phyloP scores from a whole-genome alignment of 106 monocot genomes.

The Ottelia alismoides region DNA sequence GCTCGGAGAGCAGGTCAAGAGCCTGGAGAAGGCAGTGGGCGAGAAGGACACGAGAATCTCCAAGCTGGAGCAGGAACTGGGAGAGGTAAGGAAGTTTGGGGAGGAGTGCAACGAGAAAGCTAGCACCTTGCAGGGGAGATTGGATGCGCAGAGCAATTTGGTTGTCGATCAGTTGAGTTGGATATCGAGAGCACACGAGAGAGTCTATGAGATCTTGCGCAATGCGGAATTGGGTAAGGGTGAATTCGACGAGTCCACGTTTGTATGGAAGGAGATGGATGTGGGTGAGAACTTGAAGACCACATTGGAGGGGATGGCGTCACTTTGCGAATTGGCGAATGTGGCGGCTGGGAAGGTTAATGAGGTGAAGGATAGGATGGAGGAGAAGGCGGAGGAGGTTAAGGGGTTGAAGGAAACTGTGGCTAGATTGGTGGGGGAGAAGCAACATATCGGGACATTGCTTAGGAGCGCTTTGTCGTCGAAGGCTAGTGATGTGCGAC shows the following conservation, averaged over 20 bases:
- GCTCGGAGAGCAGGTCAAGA: too few relatives aligned
- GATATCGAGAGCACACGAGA: slow-evolving; percentile 41
- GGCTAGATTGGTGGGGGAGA: slow-evolving; percentile 48
- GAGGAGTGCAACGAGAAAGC: too few relatives aligned
- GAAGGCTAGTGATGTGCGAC: slow-evolving; percentile 49
- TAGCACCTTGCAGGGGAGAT: too few relatives aligned
- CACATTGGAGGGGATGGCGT: slow-evolving; percentile 36
- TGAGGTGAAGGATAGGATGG: slow-evolving; percentile 24
- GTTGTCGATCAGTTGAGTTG: slow-evolving; percentile 65
- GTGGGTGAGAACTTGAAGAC: slow-evolving; percentile 45
- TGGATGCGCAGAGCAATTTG: too few relatives aligned
- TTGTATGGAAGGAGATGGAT: slow-evolving; percentile 71
- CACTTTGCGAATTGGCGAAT: slow-evolving; percentile 46
- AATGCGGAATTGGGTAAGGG: slow-evolving; percentile 14
- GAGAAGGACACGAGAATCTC: too few relatives aligned
- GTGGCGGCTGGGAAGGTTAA: slow-evolving; percentile 50
- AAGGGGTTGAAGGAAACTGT: slow-evolving; percentile 35
- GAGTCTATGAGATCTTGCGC: slow-evolving; percentile 32
- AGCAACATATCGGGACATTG: slow-evolving; percentile 76
- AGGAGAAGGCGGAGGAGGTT: slow-evolving; percentile 27
- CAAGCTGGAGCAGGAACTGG: too few relatives aligned
- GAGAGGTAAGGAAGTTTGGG: too few relatives aligned
- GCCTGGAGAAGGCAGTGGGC: too few relatives aligned
- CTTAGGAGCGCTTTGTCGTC: slow-evolving; percentile 73
- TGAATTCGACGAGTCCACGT: slow-evolving; percentile 38